phyloP scores from a whole-genome alignment of 441 rosid genomes.

The Biscutella laevigata region DNA sequence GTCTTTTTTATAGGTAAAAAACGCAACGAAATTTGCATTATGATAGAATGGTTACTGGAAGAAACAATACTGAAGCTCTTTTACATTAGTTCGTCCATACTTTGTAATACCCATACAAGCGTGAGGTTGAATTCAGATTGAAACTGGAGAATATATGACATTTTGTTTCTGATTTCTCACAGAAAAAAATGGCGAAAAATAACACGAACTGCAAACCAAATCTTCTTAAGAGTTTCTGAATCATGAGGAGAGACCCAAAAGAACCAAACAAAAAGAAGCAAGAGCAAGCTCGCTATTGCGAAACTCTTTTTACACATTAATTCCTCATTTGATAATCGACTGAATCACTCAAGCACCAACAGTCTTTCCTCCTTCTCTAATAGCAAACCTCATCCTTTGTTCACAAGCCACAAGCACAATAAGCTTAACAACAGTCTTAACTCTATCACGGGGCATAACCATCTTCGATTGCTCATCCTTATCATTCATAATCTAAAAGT shows the following conservation, averaged over 20 bases:
- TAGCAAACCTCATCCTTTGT: slow-evolving; percentile 93
- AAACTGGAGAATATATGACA: too few species aligned
- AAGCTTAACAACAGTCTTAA: slow-evolving; percentile 88
- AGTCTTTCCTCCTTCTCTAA: slow-evolving; percentile 94
- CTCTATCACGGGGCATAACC: slow-evolving; percentile 91
- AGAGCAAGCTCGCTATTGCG: not conserved
- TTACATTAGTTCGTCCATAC: too few species aligned
- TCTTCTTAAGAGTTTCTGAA: not conserved
- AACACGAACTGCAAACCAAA: slow-evolving; percentile 14
- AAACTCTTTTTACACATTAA: not conserved
- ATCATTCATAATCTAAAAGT: slow-evolving; percentile 66
- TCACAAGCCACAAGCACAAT: slow-evolving; percentile 90
- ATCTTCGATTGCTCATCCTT: slow-evolving; percentile 84
- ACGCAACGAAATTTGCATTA: too few species aligned
- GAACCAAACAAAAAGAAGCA: not conserved
- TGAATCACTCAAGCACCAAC: slow-evolving; percentile 89
- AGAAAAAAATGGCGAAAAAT: not conserved
- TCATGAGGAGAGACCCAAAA: not conserved
- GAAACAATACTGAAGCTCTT: too few species aligned
- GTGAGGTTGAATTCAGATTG: too few species aligned
- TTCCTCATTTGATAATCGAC: slow-evolving; percentile 50
- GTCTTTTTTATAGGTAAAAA: too few species aligned
- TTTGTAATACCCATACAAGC: too few species aligned
- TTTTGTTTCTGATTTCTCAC: too few species aligned
- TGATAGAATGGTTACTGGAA: too few species aligned